Evolutionary conservation across 1,284 basidiomycete species (phyloP).

Genomic region (Sporisorium scitamineum): DNA sequence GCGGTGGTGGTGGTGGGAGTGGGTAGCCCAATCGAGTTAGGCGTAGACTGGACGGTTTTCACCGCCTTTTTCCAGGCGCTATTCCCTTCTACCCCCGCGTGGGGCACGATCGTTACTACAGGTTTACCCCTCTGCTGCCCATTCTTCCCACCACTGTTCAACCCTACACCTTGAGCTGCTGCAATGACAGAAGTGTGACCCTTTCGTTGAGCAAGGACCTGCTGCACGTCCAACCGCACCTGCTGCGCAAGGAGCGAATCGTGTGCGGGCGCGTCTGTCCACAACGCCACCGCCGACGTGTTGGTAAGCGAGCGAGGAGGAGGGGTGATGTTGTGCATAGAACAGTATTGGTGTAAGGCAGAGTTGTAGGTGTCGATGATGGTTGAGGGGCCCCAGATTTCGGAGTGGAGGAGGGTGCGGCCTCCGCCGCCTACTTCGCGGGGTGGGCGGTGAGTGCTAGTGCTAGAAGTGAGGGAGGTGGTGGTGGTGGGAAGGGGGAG

Average conservation of each 20-base stretch:
- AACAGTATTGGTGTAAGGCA: conserved; percentile 15
- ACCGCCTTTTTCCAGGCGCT: conserved; percentile 32
- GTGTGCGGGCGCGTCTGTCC: conserved; percentile 26
- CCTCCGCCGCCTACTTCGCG: conserved; percentile 34
- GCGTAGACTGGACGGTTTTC: conserved; percentile 29
- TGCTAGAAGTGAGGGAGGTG: neutral
- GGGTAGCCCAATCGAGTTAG: conserved; percentile 16
- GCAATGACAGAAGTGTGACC: neutral
- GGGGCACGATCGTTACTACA: conserved; percentile 17
- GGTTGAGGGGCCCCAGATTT: conserved; percentile 11
- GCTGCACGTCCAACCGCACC: conserved; percentile 13
- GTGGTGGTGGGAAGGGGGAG: neutral
- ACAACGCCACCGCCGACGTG: conserved; percentile 13
- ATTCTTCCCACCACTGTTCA: no score
- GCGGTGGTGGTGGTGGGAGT: no score
- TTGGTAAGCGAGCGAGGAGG: neutral
- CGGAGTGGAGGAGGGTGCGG: conserved; percentile 19
- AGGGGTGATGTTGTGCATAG: conserved; percentile 6
- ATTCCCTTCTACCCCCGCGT: conserved; percentile 26
- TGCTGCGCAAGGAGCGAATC: conserved; percentile 28
- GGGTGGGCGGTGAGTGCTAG: conserved; percentile 13
- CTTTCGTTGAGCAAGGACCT: conserved; percentile 16
- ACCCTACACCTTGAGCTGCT: neutral
- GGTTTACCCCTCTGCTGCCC: conserved; percentile 17
- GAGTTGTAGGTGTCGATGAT: conserved; percentile 16